Conservation (phyloP, 2,329 filamentous ascomycete genomes). For the Monosporascus cannonballus region DNA sequence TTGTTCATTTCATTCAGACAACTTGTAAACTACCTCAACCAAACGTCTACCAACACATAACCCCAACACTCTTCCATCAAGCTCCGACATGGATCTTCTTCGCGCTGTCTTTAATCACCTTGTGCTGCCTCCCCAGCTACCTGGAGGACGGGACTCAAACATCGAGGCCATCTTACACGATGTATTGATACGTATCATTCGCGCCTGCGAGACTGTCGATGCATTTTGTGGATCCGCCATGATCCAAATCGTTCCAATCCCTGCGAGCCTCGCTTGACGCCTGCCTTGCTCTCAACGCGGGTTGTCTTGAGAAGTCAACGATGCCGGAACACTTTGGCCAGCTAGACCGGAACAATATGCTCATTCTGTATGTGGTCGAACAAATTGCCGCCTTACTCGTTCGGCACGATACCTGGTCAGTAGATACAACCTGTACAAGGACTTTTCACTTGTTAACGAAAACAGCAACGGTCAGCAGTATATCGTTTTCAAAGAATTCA, state of each 20-base stretch:
- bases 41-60: too few species aligned
- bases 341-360: constrained; percentile 5
- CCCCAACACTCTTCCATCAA: too few species aligned
- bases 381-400: constrained; percentile 22
- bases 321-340: constrained; percentile 9
- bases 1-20: too few species aligned
- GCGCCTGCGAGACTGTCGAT: constrained; percentile 5
- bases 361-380: constrained; percentile 19
- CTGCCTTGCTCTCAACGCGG: constrained; percentile 14
- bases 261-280: constrained; percentile 9
- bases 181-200: constrained; percentile 21
- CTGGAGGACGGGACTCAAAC: constrained; percentile 26
- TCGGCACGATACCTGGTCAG: constrained; percentile 13
- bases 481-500: constrained; percentile 52
- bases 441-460: background rate
- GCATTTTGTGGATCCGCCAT: constrained; percentile 3
- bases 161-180: constrained; percentile 20
- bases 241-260: constrained; percentile 10
- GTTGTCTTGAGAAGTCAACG: constrained; percentile 12
- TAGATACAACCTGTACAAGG: background rate
- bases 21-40: too few species aligned
- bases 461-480: constrained; percentile 12
- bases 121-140: constrained; percentile 35
- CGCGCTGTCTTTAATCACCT: constrained; percentile 33
- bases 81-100: constrained; percentile 6